Conservation (phyloP, 2,329 filamentous ascomycete species). For the Coniella lustricola region DNA sequence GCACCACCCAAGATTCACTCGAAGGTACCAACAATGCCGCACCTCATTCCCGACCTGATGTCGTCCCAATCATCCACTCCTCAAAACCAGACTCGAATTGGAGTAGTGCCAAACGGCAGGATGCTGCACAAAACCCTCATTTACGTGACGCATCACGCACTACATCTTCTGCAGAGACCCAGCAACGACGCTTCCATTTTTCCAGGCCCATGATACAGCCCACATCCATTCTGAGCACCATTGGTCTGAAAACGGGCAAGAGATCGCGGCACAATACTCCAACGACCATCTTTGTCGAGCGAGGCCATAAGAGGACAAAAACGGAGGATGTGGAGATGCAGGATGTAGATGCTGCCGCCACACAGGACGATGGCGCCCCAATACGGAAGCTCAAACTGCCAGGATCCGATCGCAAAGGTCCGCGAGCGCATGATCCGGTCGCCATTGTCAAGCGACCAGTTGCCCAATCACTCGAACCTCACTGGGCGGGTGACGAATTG, state of each 20-base stretch:
- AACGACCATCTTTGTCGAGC: slow-evolving; percentile 49
- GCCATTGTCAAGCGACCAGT: slow-evolving; percentile 18
- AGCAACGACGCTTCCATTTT: slow-evolving; percentile 49
- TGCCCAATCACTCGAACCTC: slow-evolving; percentile 25
- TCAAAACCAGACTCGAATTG: slow-evolving; percentile 32
- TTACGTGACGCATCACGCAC: neutral
- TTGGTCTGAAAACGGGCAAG: slow-evolving; percentile 31
- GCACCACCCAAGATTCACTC: slow-evolving; percentile 31
- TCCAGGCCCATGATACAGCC: slow-evolving; percentile 39
- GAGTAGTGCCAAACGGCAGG: neutral
- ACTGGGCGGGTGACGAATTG: slow-evolving; percentile 36
- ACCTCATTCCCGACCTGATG: slow-evolving; percentile 18
- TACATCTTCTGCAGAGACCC: slow-evolving; percentile 18
- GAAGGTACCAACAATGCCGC: slow-evolving; percentile 23
- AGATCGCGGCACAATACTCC: slow-evolving; percentile 29
- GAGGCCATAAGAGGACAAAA: slow-evolving; percentile 29
- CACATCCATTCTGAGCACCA: slow-evolving; percentile 20
- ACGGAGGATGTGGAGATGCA: slow-evolving; percentile 13
- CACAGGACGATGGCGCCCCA: slow-evolving; percentile 20
- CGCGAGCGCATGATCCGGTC: slow-evolving; percentile 16
- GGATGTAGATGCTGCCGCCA: slow-evolving; percentile 1
- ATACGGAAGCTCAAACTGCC: slow-evolving; percentile 28
- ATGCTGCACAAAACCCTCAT: neutral
- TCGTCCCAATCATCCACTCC: slow-evolving; percentile 41
- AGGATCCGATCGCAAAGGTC: slow-evolving; percentile 22